A percentile compares a stretch with the other conserved stretches of the same genome.
Conservation (phyloP, 2,329 filamentous ascomycete species). For the Raffaelea arxii region DNA sequence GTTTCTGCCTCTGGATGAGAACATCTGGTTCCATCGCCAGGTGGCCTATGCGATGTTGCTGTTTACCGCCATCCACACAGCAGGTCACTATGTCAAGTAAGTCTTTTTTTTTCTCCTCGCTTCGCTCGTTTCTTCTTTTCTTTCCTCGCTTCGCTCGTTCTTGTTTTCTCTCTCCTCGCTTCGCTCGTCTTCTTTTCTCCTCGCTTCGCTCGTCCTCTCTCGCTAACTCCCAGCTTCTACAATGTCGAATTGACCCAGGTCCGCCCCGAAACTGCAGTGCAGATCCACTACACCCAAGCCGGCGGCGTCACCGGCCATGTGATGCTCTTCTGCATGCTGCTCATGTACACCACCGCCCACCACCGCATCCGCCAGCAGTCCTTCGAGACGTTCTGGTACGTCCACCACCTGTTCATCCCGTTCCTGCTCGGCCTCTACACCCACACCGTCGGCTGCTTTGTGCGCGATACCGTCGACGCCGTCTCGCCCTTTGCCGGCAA, state of each 20-base stretch:
- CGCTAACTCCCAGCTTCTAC: slow-evolving; percentile 61
- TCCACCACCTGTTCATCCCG: slow-evolving; percentile 95
- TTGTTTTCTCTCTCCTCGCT: neutral
- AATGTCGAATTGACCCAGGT: slow-evolving; percentile 84
- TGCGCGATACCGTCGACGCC: slow-evolving; percentile 64
- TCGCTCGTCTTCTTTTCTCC: neutral
- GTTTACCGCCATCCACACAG: slow-evolving; percentile 69
- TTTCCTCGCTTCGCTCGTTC: neutral
- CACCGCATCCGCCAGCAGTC: slow-evolving; percentile 90
- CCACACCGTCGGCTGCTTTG: slow-evolving; percentile 92
- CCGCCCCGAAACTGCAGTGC: slow-evolving; percentile 66
- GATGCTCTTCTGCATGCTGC: slow-evolving; percentile 97
- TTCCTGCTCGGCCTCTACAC: slow-evolving; percentile 92
- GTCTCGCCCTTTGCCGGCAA: slow-evolving; percentile 78
- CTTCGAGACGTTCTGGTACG: slow-evolving; percentile 99
- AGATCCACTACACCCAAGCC: slow-evolving; percentile 85
- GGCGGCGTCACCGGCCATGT: slow-evolving; percentile 93
- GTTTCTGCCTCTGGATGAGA: slow-evolving; percentile 91
- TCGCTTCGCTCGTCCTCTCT: neutral
- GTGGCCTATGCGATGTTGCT: slow-evolving; percentile 81
- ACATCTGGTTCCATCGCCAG: slow-evolving; percentile 93
- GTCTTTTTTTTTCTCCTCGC: slow-evolving; percentile 19
- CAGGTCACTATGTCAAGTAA: slow-evolving; percentile 88
- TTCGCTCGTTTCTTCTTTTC: neutral
- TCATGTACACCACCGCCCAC: slow-evolving; percentile 97